Conservation (phyloP, 1,284 basidiomycete genomes). For the Trametes pubescens region DNA sequence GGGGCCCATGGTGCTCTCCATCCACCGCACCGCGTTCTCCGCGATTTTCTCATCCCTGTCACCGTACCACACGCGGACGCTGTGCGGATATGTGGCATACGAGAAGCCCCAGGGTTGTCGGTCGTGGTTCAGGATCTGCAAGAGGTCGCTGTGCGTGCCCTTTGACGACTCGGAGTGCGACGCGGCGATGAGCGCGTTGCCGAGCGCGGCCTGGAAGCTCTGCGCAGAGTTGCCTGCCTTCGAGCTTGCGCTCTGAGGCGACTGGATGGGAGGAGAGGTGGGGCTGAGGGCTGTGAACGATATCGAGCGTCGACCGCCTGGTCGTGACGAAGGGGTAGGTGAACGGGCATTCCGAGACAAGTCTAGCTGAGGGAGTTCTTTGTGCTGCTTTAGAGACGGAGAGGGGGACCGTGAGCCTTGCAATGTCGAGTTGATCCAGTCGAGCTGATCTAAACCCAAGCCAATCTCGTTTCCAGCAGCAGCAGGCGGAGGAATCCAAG, state of each 20-base stretch:
- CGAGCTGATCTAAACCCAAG: conserved; percentile 64
- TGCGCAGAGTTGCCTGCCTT: conserved; percentile 46
- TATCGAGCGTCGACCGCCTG: conserved; percentile 66
- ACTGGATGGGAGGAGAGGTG: conserved; percentile 51
- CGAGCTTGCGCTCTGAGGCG: conserved; percentile 29
- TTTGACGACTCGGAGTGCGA: conserved; percentile 94
- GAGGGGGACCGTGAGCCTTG: conserved; percentile 38
- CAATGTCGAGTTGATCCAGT: conserved; percentile 51
- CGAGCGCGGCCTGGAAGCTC: conserved; percentile 71
- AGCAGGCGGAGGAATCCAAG: conserved; percentile 56
- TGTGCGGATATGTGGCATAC: conserved; percentile 78
- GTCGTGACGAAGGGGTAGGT: conserved; percentile 42
- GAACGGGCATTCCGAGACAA: conserved; percentile 20
- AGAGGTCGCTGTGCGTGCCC: conserved; percentile 90
- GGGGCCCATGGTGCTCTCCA: conserved; percentile 86
- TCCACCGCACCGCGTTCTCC: conserved; percentile 88
- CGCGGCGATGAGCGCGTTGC: conserved; percentile 89
- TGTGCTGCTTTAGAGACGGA: conserved; percentile 25
- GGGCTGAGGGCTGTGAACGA: conserved; percentile 59
- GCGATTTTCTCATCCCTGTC: conserved; percentile 93
- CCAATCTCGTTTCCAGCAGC: conserved; percentile 55
- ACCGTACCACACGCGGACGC: conserved; percentile 93
- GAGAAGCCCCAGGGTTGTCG: conserved; percentile 87
- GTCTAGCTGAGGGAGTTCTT: conserved; percentile 27
- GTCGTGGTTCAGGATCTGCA: conserved; percentile 90